phyloP scores from a whole-genome alignment of 202 grass and related monocot species.

The Schoenoplectus triqueter region DNA sequence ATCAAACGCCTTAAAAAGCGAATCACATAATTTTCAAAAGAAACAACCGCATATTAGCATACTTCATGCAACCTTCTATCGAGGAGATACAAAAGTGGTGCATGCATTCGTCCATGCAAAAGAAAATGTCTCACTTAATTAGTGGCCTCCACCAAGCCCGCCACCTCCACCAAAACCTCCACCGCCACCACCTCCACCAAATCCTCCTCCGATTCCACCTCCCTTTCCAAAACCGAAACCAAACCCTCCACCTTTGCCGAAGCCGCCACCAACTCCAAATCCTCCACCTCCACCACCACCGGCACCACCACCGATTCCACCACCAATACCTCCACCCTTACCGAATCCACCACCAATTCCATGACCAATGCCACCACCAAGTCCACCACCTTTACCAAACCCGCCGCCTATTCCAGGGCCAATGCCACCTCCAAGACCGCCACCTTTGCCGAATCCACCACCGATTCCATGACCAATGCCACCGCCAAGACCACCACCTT shows the following conservation, averaged over 20 bases:
- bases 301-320: not conserved
- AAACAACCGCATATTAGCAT: slow-evolving; percentile 2
- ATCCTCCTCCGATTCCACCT: slow-evolving; percentile 30
- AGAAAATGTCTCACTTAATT: slow-evolving; percentile 25
- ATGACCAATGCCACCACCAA: too few species aligned
- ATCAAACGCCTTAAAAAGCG: slow-evolving; percentile 13
- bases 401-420: too few species aligned
- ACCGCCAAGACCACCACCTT: too few species aligned
- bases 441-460: too few species aligned
- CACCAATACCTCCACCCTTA: too few species aligned
- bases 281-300: slow-evolving; percentile 29
- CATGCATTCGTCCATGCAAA: not conserved
- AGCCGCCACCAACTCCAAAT: slow-evolving; percentile 10
- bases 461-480: too few species aligned
- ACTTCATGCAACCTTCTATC: slow-evolving; percentile 18
- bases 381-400: too few species aligned
- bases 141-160: slow-evolving; percentile 42
- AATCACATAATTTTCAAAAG: not conserved
- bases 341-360: too few species aligned
- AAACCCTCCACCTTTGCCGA: slow-evolving; percentile 3
- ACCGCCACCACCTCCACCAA: slow-evolving; percentile 21
- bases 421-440: too few species aligned
- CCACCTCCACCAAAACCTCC: slow-evolving; percentile 19
- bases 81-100: slow-evolving; percentile 13
- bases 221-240: slow-evolving; percentile 37